phyloP scores from a whole-genome alignment of 2,329 filamentous ascomycete genomes.

The Calonectria pauciramosa region DNA sequence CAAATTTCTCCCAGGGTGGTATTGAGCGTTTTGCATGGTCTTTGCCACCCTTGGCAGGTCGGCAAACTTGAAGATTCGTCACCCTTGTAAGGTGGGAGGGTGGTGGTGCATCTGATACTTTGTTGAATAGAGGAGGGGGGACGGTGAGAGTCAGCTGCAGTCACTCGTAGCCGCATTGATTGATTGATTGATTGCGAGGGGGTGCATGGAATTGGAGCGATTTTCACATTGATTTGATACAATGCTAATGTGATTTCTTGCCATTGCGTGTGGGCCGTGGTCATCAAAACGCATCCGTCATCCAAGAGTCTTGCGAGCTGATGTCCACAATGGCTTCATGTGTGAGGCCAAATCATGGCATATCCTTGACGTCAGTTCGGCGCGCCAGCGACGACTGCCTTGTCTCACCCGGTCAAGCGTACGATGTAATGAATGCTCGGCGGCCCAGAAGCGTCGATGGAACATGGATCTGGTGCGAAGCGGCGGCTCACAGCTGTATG shows the following conservation, averaged over 20 bases:
- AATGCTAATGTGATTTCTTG: background rate
- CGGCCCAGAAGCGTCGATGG: slow-evolving; percentile 2
- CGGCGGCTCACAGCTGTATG: background rate
- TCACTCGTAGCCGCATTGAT: too few relatives aligned
- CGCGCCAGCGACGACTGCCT: background rate
- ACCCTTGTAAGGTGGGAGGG: background rate
- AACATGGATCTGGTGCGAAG: background rate
- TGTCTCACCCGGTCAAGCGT: background rate
- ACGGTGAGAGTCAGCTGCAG: background rate
- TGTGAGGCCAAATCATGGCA: slow-evolving; percentile 1
- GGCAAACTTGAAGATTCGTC: background rate
- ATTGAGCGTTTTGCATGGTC: slow-evolving; percentile 1
- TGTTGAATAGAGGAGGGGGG: background rate
- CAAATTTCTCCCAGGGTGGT: background rate
- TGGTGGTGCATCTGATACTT: background rate
- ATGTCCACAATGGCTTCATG: background rate
- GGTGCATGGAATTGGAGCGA: background rate
- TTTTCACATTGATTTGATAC: slow-evolving; percentile 1
- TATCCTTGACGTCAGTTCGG: slow-evolving; percentile 20
- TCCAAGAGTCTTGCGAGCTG: background rate
- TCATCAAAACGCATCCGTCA: background rate
- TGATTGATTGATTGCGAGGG: background rate
- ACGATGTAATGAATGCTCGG: background rate
- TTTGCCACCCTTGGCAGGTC: background rate
- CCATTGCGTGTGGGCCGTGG: background rate